Conservation (phyloP, 78 protist species). For the Mantamonas sphyraenae region DNA sequence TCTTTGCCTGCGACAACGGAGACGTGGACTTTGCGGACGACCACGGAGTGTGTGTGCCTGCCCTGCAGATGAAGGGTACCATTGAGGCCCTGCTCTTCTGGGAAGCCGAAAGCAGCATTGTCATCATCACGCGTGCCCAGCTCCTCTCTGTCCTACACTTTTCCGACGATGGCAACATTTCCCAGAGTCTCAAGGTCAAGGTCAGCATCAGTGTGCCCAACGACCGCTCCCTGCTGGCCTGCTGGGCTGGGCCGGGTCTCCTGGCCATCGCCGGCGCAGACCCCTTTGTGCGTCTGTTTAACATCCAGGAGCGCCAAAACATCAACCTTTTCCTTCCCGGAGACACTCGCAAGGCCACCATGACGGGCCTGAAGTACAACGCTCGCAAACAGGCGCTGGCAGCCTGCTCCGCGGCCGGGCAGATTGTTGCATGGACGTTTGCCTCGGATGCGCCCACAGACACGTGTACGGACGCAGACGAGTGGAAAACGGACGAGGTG, state of each 20-base stretch:
- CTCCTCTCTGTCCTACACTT: not conserved
- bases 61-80: not conserved
- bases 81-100: conserved; percentile 1
- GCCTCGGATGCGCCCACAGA: not conserved
- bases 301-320: not conserved
- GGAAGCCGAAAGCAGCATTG: not conserved
- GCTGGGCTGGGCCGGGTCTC: conserved; percentile 6
- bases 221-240: not conserved
- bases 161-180: not conserved
- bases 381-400: not conserved
- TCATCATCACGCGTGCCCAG: not conserved
- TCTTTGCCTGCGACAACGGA: not conserved
- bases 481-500: not conserved
- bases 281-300: conserved; percentile 13
- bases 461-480: not conserved
- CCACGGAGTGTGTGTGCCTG: not conserved
- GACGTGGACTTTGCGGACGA: not conserved
- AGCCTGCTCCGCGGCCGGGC: conserved; percentile 15
- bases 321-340: not conserved
- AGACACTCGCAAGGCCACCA: not conserved
- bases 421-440: conserved; percentile 5
- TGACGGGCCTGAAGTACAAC: not conserved
- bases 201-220: not conserved
- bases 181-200: not conserved
- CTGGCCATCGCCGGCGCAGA: conserved; percentile 10